Base-by-base conservation (phyloP, 1,284 basidiomycete species). In the Fereydounia khargensis region DNA sequence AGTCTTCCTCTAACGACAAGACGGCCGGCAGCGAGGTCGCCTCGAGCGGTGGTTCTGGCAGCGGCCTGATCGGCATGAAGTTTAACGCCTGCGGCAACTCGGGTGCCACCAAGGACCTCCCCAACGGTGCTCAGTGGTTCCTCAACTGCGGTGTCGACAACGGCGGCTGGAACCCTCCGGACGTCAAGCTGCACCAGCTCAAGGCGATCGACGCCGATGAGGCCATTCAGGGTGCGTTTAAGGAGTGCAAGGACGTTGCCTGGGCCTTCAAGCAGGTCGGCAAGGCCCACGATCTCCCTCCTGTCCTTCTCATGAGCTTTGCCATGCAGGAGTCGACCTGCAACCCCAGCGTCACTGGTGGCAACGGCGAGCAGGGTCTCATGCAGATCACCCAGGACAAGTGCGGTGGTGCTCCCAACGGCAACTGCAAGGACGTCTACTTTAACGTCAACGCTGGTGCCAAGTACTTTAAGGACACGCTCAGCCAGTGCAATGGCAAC, bases 371-470 rank as follows among this genome's bases (percentile, higher is more conserved):
- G 45, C 47, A 65, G 25, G 66, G 66, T 18, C 47, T 69, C 18
- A 69, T 69, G 66, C 66, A 69, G 50, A 64, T 69, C 54, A 69
- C 66, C 19, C 55, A 43, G 1, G 66, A 67, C 46, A 69, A 67
- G 54, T 67, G 64, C 39, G 51, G 52, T 19, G 56, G 57, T 13
- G 60, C 61, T 20, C 62, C 62, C 25, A 34, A 35, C 24, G 52
- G 61, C 20, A 53, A 64, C 42, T 66, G 63, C 47, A 55, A 55
- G 37, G 64, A 68, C 23, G 39, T 47, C 17, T 34, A 45, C 39
- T 58, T 54, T 47, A 69, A 69, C 47, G 51, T 67, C 23, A 43
- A 48, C 32, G 37, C 46, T 0, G 66, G 65, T n/a, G 66, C 64
- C 7, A 51, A 56, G 47, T 69, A 69, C 47, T 67, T 69, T 27